Conservation (phyloP, 306 rosid species). For the Datisca glomerata region DNA sequence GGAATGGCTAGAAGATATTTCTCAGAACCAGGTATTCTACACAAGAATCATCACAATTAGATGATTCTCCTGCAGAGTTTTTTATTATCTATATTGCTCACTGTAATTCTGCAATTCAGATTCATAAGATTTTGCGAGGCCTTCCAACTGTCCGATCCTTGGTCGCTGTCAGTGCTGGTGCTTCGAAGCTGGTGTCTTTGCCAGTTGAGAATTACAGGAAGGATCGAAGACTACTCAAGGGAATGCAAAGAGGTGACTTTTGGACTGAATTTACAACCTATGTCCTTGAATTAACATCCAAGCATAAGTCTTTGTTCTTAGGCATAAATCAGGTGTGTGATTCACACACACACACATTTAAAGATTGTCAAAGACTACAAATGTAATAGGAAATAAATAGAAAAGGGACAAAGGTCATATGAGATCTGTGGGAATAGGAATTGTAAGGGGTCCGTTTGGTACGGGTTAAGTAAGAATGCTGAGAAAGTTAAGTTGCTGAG, state of each 20-base stretch:
- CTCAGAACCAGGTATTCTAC: conserved; percentile 74
- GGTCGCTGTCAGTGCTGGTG: conserved; percentile 76
- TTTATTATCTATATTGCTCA: conserved; percentile 1
- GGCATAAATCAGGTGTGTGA: too few relatives aligned
- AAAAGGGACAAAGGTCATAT: too few relatives aligned
- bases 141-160: conserved; percentile 77
- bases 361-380: too few relatives aligned
- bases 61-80: conserved; percentile 13
- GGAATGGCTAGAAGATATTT: conserved; percentile 93
- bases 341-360: too few relatives aligned
- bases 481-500: too few relatives aligned
- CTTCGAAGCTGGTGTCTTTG: conserved; percentile 77
- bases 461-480: too few relatives aligned
- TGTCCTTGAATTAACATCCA: too few relatives aligned
- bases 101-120: conserved; percentile 26
- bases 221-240: conserved; percentile 84
- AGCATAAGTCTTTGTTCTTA: too few relatives aligned
- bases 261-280: too few relatives aligned
- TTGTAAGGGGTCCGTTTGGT: too few relatives aligned
- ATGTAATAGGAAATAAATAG: too few relatives aligned
- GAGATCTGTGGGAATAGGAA: too few relatives aligned
- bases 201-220: conserved; percentile 89
- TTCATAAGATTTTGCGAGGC: conserved; percentile 72
- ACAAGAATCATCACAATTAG: conserved; percentile 13
- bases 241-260: conserved; percentile 86